A percentile compares a stretch with the other conserved stretches of the same genome.
phyloP scores from a whole-genome alignment of 2,329 filamentous ascomycete genomes.

The Delphinella strobiligena region DNA sequence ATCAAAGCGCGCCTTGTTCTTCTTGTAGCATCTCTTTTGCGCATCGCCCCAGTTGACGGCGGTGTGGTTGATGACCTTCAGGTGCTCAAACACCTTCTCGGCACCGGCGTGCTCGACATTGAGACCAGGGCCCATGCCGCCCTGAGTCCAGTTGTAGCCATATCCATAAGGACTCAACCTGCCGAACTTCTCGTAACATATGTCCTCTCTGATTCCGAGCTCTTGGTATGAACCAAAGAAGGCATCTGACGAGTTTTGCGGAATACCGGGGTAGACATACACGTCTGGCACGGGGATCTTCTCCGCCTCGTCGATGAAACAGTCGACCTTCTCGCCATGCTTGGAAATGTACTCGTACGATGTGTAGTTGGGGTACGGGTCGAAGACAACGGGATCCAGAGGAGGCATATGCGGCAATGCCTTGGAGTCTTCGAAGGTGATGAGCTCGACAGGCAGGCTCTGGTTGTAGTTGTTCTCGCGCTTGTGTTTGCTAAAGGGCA shows the following conservation, averaged over 20 bases:
- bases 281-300: constrained; percentile 47
- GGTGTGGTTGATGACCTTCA: constrained; percentile 33
- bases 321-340: constrained; percentile 44
- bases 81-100: constrained; percentile 40
- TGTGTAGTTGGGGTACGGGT: constrained; percentile 33
- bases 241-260: constrained; percentile 35
- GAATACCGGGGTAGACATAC: constrained; percentile 49
- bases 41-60: constrained; percentile 37
- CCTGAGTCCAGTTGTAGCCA: constrained; percentile 32
- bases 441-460: constrained; percentile 23
- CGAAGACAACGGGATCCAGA: constrained; percentile 28
- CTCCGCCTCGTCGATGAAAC: constrained; percentile 51
- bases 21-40: constrained; percentile 35
- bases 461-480: constrained; percentile 34
- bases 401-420: constrained; percentile 17
- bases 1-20: constrained; percentile 36
- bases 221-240: constrained; percentile 37
- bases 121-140: constrained; percentile 36
- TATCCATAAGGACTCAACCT: constrained; percentile 39
- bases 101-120: constrained; percentile 32
- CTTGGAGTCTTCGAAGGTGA: constrained; percentile 12
- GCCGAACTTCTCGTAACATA: constrained; percentile 41
- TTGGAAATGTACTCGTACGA: constrained; percentile 33
- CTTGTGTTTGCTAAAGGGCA: constrained; percentile 25
- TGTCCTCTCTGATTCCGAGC: constrained; percentile 33